Base-by-base conservation (phyloP, 441 rosid species). In the Arabidopsis hybrid region DNA sequence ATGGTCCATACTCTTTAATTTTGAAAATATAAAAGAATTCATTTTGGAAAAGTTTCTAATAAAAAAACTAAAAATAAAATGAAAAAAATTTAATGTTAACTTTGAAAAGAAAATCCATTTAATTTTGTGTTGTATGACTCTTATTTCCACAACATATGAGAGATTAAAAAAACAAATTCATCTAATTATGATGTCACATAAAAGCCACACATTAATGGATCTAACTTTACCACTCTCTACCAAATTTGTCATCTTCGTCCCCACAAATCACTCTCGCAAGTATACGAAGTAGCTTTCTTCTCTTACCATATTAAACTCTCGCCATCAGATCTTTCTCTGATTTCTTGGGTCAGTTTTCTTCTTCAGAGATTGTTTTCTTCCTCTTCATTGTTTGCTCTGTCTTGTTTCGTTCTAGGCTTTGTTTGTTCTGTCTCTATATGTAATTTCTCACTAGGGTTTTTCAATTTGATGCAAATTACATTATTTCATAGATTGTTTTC, bases 151-250 rank as follows among this genome's bases (percentile, higher is more conserved):
- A 26, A 0, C 29, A 26, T 26, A 35, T 35, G 38, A 6, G 38
- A 35, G 38, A 1, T 35, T 35, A 38, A 11, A 6, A 21, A 52
- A 11, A 21, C 1, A 6, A 52, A 52, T 5, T 26, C 2, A 17
- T 49, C 29, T 7, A 55, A 56, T 58, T 14, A 58, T 58, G 29
- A 58, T 35, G 29, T 58, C n/a, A 12, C 31, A 13, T 1, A 16
- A 64, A 64, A 64, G 68, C 56, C 55, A 64, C 68, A n/a, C 68
- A 47, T 47, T 64, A 64, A 46, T 46, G 26, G 68, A 45, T n/a
- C 56, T 46, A 31, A n/a, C 13, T 5, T n/a, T 6, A 0, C 16
- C 38, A 10, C 42, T 14, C 53, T 62, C 11, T 36, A 34, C 34
- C 26, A 46, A 63, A 46, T 14, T 32, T 46, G 31, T 63, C 42